Conservation (phyloP, 345 rosid species). For the Arabidopsis suecica region DNA sequence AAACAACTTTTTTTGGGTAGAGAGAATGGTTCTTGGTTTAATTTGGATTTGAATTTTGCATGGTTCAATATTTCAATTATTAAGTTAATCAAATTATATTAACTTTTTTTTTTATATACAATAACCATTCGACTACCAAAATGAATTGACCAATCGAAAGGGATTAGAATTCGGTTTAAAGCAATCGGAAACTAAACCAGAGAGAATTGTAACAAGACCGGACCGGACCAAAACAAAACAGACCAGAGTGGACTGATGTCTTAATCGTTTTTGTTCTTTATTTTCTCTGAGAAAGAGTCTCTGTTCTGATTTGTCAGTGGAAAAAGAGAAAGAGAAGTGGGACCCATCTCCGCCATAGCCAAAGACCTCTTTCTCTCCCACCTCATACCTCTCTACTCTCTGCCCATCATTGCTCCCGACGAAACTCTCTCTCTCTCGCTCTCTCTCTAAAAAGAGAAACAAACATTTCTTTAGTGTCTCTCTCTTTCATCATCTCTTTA, state of each 20-base stretch:
- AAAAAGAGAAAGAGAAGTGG: slow-evolving; percentile 39
- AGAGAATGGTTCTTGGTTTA: slow-evolving; percentile 18
- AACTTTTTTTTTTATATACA: not conserved
- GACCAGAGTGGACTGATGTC: slow-evolving; percentile 17
- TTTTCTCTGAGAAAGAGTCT: slow-evolving; percentile 3
- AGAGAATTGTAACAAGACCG: not conserved
- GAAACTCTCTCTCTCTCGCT: slow-evolving; percentile 39
- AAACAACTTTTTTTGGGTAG: not conserved
- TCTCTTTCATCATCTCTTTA: slow-evolving; percentile 34
- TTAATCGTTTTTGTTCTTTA: not conserved
- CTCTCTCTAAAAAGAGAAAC: slow-evolving; percentile 25
- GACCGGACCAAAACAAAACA: slow-evolving; percentile 5
- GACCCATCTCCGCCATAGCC: slow-evolving; percentile 72
- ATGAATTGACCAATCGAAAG: not conserved
- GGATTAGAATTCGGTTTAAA: not conserved
- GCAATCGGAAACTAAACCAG: not conserved
- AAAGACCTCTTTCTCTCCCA: slow-evolving; percentile 53
- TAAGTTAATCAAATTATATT: not conserved
- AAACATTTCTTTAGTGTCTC: slow-evolving; percentile 28
- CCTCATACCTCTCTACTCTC: slow-evolving; percentile 43
- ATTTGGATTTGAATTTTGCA: not conserved
- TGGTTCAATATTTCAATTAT: not conserved
- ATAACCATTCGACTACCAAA: no score
- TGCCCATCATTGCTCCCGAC: slow-evolving; percentile 52
- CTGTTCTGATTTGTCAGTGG: slow-evolving; percentile 41